Conservation (phyloP, 768 basidiomycete species). For the Melanogaster broomeanus region DNA sequence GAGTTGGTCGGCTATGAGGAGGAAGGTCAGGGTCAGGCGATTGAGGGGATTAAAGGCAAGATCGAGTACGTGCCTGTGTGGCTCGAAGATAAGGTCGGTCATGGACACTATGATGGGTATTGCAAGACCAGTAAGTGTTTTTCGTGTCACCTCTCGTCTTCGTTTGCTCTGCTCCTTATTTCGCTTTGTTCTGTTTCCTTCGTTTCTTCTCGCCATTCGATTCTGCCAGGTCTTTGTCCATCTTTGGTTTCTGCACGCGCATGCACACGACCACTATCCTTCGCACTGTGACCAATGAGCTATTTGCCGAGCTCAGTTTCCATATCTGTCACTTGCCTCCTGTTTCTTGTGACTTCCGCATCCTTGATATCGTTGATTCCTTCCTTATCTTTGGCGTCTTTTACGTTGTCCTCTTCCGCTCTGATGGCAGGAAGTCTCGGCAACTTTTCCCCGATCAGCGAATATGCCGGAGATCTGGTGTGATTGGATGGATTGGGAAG, state of each 20-base stretch:
- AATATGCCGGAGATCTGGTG: background rate
- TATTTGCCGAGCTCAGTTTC: slow-evolving; percentile 6
- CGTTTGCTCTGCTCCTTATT: background rate
- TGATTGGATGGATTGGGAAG: background rate
- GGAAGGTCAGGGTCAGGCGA: slow-evolving; percentile 47
- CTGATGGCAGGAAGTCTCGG: background rate
- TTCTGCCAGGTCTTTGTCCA: background rate
- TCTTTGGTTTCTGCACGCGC: background rate
- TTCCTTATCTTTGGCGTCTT: background rate
- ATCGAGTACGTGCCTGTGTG: slow-evolving; percentile 87
- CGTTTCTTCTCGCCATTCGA: background rate
- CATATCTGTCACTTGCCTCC: slow-evolving; percentile 9
- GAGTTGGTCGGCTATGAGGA: slow-evolving; percentile 60
- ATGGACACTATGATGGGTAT: slow-evolving; percentile 95
- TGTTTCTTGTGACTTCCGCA: slow-evolving; percentile 7
- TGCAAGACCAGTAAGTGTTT: slow-evolving; percentile 87
- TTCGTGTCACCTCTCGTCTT: background rate
- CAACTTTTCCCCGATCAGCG: background rate
- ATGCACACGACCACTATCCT: background rate
- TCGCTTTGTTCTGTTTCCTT: background rate
- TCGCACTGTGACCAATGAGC: background rate
- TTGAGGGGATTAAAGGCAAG: slow-evolving; percentile 44
- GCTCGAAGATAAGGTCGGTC: slow-evolving; percentile 86
- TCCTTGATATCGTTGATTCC: no score
- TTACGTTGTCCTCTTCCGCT: background rate